phyloP scores from a whole-genome alignment of 108 stramenopile species.

The Fragilariopsis cylindrus region DNA sequence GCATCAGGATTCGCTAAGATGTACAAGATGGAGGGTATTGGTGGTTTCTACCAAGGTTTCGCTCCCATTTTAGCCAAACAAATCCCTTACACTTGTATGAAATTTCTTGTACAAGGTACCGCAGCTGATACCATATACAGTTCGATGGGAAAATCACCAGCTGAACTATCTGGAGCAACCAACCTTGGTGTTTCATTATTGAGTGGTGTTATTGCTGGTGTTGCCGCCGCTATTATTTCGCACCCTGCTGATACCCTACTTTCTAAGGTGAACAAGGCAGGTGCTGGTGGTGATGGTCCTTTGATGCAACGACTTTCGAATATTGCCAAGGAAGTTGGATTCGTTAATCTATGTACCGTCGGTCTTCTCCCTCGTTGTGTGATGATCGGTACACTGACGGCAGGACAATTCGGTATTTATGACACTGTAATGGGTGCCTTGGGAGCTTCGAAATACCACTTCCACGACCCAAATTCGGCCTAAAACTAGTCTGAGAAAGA shows the following conservation, averaged over 20 bases:
- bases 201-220: slow-evolving; percentile 97
- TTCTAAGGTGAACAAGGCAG: slow-evolving; percentile 97
- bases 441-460: slow-evolving; percentile 98
- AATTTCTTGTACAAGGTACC: slow-evolving; percentile 96
- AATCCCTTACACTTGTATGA: slow-evolving; percentile 99
- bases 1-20: slow-evolving; percentile 90
- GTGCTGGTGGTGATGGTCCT: slow-evolving; percentile 93
- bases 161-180: slow-evolving; percentile 50
- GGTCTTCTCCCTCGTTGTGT: slow-evolving; percentile 97
- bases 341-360: slow-evolving; percentile 94
- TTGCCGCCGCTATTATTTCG: slow-evolving; percentile 97
- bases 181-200: slow-evolving; percentile 85
- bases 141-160: slow-evolving; percentile 75
- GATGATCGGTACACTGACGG: slow-evolving; percentile 99
- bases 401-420: slow-evolving; percentile 99
- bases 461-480: slow-evolving; percentile 69
- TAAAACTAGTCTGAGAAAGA: not conserved
- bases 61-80: slow-evolving; percentile 97
- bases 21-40: slow-evolving; percentile 79
- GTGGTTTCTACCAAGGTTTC: slow-evolving; percentile 97
- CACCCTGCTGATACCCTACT: slow-evolving; percentile 99
- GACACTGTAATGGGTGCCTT: slow-evolving; percentile 96
- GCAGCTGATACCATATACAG: slow-evolving; percentile 92
- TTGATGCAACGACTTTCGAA: slow-evolving; percentile 87
- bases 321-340: slow-evolving; percentile 94